Evolutionary conservation across 495 filamentous ascomycete species (phyloP), one percentile per base, ranked within the genome.

Genomic region (Rusavskia elegans): DNA sequence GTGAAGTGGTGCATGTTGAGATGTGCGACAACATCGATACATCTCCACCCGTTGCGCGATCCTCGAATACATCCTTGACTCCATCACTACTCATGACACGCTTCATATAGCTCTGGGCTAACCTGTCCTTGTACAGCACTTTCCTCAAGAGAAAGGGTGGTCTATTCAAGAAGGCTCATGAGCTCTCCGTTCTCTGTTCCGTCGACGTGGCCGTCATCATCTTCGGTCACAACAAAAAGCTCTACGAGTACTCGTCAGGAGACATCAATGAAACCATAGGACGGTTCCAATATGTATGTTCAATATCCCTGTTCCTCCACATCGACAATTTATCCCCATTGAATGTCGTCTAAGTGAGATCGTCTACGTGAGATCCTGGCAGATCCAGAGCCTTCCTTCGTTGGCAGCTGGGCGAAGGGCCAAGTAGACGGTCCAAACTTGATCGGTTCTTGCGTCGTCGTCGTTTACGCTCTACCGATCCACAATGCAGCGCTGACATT

Each of bases 151-250:
- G 92, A 68, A 98, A 98, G 70, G 92, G 90, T 58, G 92, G 92
- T 60, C 75, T 98, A 23, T 97, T 98, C 77, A 98, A 98, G 79
- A 98, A 98, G 77, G 92, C 92, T 51, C 87, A 98, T 70, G 92
- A 98, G 75, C 77, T 98, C 23, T 95, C 90, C 54, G 92, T 97
- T 40, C 81, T 98, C 55, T 98, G 92, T 66, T 95, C 87, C 44
- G 92, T 98, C 60, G 93, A 98, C 68, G 90, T 98, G 57, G 92
- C 93, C 25, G 92, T 98, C 53, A 89, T 98, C 59, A 96, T 98
- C 58, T 97, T 96, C 63, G 89, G 89, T 57, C 85, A 84, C 66
- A 97, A 97, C 68, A 97, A 96, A 73, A 95, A 96, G 68, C 75
- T 98, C 30, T 94, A 96, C 69, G 87, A 98, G 68, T 98, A 92